Conservation (phyloP, 345 rosid genomes). For the Dimocarpus longan region DNA sequence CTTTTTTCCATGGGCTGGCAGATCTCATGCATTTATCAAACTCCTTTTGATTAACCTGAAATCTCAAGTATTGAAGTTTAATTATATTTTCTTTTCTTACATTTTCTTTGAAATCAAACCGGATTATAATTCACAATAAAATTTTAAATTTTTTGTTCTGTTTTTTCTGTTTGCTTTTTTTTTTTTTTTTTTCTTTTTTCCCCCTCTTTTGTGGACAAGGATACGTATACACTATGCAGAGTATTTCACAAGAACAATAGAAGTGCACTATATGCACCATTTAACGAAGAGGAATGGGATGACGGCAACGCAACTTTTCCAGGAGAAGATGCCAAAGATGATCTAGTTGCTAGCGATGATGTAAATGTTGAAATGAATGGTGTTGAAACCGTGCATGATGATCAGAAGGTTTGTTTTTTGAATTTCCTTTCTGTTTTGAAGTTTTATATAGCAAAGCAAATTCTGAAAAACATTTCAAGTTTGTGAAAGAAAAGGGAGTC, state of each 20-base stretch:
- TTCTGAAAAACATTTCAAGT: not conserved
- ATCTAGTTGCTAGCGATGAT: constrained; percentile 31
- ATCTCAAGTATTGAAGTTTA: no score
- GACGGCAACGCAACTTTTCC: constrained; percentile 58
- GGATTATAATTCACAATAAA: not conserved
- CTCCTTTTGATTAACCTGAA: not conserved
- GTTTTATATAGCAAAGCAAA: not conserved
- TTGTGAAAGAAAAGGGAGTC: not conserved
- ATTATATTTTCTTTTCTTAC: not conserved
- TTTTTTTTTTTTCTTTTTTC: constrained; percentile 22
- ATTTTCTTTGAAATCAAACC: constrained; percentile 10
- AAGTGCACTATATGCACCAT: constrained; percentile 91
- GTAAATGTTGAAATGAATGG: constrained; percentile 27
- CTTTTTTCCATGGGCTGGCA: not conserved
- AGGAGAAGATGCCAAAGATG: constrained; percentile 54
- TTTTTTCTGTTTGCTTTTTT: not conserved
- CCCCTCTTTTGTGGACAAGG: constrained; percentile 37
- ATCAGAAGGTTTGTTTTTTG: constrained; percentile 40
- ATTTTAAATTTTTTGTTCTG: constrained; percentile 12
- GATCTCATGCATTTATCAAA: not conserved
- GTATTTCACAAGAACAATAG: constrained; percentile 85
- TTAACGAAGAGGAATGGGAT: constrained; percentile 78
- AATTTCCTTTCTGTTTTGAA: not conserved
- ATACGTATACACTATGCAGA: constrained; percentile 78
- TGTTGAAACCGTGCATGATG: constrained; percentile 25